A percentile compares a stretch with the other conserved stretches of the same genome.
Conservation (phyloP, 768 basidiomycete species). For the Mycena leptocephala region DNA sequence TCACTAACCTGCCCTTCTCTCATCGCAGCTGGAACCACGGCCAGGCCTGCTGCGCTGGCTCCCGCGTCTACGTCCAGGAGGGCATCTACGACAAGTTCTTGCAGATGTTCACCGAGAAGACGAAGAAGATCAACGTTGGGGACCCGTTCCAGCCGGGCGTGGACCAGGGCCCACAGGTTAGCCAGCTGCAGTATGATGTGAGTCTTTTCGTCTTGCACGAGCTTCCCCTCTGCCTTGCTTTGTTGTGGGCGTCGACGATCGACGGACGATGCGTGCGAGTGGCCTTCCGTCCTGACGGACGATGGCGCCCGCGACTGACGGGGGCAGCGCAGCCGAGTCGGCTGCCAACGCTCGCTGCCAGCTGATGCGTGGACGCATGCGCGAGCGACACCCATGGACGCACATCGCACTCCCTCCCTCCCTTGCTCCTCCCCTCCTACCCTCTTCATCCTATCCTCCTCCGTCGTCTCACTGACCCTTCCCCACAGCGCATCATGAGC, state of each 20-base stretch:
- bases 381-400: too few species aligned
- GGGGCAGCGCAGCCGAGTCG: too few species aligned
- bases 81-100: constrained; percentile 73
- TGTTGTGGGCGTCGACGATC: too few species aligned
- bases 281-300: too few species aligned
- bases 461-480: neutral
- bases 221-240: too few species aligned
- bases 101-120: constrained; percentile 57
- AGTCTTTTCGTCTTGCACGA: too few species aligned
- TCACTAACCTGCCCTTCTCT: neutral
- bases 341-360: too few species aligned
- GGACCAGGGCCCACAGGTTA: constrained; percentile 71
- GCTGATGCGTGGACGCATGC: too few species aligned
- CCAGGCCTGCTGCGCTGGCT: constrained; percentile 55
- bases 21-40: constrained; percentile 68
- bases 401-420: too few species aligned
- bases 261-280: too few species aligned
- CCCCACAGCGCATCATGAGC: constrained; percentile 66
- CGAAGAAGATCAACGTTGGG: constrained; percentile 56
- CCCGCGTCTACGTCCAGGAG: constrained; percentile 72
- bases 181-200: constrained; percentile 61
- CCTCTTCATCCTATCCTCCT: neutral
- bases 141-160: constrained; percentile 60
- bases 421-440: too few species aligned
- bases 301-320: too few species aligned